Evolutionary conservation across 169 alveolate species (phyloP).

Genomic region (Eimeria acervulina): DNA sequence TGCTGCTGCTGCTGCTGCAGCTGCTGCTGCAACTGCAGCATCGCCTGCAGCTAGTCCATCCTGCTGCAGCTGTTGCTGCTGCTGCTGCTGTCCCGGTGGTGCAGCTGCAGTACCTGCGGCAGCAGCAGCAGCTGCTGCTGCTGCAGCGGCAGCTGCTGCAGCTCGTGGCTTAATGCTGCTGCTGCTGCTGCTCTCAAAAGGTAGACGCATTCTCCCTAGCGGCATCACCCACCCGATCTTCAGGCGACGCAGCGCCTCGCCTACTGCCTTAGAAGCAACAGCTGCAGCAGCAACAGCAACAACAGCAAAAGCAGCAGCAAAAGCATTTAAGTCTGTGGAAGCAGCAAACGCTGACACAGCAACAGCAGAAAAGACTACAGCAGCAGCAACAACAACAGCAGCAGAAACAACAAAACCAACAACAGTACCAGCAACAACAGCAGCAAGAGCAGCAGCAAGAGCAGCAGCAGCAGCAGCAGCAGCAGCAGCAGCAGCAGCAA

Average conservation of each 20-base stretch:
- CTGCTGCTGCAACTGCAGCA: no score
- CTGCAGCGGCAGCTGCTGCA: neutral
- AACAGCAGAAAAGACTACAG: neutral
- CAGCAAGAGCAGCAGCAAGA: neutral
- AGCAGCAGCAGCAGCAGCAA: slow-evolving; percentile 29
- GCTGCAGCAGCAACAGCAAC: slow-evolving; percentile 26
- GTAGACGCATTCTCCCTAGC: neutral
- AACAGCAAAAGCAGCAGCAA: slow-evolving; percentile 9
- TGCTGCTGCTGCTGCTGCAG: neutral
- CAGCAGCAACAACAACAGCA: neutral
- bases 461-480: neutral
- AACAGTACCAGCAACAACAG: neutral
- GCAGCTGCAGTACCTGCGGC: no score
- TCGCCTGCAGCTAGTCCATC: no score
- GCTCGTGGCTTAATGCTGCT: neutral
- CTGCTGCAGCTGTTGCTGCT: slow-evolving; percentile 39
- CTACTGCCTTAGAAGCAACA: slow-evolving; percentile 1
- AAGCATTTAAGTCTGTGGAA: neutral
- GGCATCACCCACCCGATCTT: slow-evolving; percentile 3
- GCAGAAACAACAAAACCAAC: neutral
- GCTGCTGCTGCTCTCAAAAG: no score
- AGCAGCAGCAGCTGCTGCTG: no score
- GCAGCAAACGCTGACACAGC: neutral
- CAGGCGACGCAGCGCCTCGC: neutral
- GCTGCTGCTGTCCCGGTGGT: no score